A percentile compares a stretch with the other conserved stretches of the same genome.
These are phyloP conservation scores for Microbotryum intermedium DNA, from an alignment of 1,284 basidiomycete species.

Conservation along the genomic window DNA sequence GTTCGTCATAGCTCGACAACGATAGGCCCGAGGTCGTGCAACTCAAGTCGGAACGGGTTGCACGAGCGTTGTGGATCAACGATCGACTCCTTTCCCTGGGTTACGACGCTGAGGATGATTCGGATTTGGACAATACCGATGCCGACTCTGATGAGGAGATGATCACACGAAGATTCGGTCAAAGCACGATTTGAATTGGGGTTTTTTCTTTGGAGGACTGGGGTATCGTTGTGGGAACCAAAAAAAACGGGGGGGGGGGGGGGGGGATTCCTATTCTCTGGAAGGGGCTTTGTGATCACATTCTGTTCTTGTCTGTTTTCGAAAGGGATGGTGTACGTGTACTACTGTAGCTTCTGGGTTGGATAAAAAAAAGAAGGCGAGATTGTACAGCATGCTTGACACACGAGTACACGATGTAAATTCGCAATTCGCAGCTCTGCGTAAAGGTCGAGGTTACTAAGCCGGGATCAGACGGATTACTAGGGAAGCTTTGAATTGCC, in stretches of 20 bases:
- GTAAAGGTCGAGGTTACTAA: background rate
- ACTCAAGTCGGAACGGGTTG: constrained; percentile 21
- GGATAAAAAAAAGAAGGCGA: too few relatives aligned
- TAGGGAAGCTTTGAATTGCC: background rate
- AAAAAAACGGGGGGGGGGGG: too few relatives aligned
- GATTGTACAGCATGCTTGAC: background rate
- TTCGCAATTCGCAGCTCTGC: background rate
- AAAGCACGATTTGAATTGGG: too few relatives aligned
- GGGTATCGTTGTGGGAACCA: too few relatives aligned
- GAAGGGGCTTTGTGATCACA: too few relatives aligned
- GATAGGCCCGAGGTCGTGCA: constrained; percentile 24
- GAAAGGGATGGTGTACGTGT: too few relatives aligned
- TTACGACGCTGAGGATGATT: background rate
- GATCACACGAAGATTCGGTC: too few relatives aligned
- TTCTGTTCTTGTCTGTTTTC: too few relatives aligned
- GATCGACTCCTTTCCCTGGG: constrained; percentile 12
- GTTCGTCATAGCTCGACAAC: constrained; percentile 19
- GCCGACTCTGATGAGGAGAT: background rate
- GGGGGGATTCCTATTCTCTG: too few relatives aligned
- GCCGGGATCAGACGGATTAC: background rate
- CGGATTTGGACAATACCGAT: background rate
- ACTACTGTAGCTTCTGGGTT: too few relatives aligned
- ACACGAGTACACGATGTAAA: background rate
- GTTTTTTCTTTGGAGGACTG: too few relatives aligned
- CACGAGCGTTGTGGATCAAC: constrained; percentile 29